These are phyloP conservation scores for Volvariella volvacea DNA, from an alignment of 1,284 basidiomycete species.

Conservation along the genomic window DNA sequence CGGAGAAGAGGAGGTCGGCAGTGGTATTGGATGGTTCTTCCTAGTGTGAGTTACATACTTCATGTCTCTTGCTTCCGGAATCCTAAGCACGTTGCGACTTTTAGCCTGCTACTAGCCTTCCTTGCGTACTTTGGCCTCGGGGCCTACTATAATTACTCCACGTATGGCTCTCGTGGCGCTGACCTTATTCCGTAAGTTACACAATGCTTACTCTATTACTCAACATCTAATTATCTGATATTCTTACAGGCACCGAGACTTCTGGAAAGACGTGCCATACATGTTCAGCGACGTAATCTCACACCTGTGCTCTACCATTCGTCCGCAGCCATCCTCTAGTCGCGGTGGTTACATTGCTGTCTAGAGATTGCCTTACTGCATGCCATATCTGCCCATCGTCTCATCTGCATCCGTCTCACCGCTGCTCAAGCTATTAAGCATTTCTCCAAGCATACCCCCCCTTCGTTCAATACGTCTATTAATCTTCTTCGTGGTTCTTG, in stretches of 20 bases:
- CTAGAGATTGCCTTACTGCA: constrained; percentile 31
- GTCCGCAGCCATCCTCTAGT: constrained; percentile 52
- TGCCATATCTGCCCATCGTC: not conserved
- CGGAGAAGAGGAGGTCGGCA: constrained; percentile 44
- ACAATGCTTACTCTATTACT: constrained; percentile 7
- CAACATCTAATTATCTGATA: constrained; percentile 6
- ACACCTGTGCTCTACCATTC: constrained; percentile 67
- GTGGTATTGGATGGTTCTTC: constrained; percentile 80
- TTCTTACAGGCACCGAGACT: constrained; percentile 71
- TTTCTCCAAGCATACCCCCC: too few relatives aligned
- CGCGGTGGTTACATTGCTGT: constrained; percentile 74
- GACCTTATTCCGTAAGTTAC: constrained; percentile 73
- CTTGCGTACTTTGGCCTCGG: constrained; percentile 66
- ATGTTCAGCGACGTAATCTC: constrained; percentile 71
- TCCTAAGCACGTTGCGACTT: constrained; percentile 6
- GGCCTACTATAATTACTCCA: constrained; percentile 79
- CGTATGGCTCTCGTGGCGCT: constrained; percentile 71
- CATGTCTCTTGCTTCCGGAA: not conserved
- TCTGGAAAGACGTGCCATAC: constrained; percentile 83
- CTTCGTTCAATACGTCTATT: too few relatives aligned
- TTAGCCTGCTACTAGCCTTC: constrained; percentile 61
- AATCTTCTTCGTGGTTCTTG: too few relatives aligned
- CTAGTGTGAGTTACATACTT: constrained; percentile 51
- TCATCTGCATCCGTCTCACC: too few relatives aligned
- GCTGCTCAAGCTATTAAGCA: too few relatives aligned